Conservation (phyloP, 164 flowering plant genomes). For the Stephania cephalantha region DNA sequence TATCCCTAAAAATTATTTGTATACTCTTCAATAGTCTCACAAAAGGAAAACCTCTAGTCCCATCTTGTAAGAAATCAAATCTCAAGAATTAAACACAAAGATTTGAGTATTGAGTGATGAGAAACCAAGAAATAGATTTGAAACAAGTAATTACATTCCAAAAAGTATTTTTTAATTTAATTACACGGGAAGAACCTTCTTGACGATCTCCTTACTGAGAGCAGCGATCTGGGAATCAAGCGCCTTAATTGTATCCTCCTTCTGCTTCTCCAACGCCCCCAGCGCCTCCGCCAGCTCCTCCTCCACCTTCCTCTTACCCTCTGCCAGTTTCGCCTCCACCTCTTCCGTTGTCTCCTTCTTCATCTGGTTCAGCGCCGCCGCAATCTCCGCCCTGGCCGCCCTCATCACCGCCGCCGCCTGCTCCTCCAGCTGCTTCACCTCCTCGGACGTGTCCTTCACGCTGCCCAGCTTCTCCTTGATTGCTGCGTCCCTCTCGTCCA, state of each 20-base stretch:
- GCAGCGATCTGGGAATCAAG: slow-evolving; percentile 81
- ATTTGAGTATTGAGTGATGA: background rate
- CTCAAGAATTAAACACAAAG: too few relatives aligned
- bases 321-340: slow-evolving; percentile 62
- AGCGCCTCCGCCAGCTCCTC: slow-evolving; percentile 80
- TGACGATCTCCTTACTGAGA: slow-evolving; percentile 76
- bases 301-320: slow-evolving; percentile 78
- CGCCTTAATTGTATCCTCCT: slow-evolving; percentile 70
- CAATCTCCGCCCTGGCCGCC: slow-evolving; percentile 90
- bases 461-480: slow-evolving; percentile 63
- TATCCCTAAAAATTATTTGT: too few relatives aligned
- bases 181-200: slow-evolving; percentile 73
- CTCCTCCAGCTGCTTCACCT: slow-evolving; percentile 89
- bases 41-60: too few relatives aligned
- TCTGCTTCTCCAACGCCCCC: slow-evolving; percentile 64
- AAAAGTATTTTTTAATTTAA: too few relatives aligned
- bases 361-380: slow-evolving; percentile 87
- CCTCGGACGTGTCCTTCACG: slow-evolving; percentile 83
- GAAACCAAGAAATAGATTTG: slow-evolving; percentile 2
- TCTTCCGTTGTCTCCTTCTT: slow-evolving; percentile 84
- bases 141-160: background rate
- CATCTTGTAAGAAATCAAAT: too few relatives aligned
- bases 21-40: too few relatives aligned
- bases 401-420: slow-evolving; percentile 77
- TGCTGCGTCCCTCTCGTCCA: slow-evolving; percentile 77